Evolutionary conservation across 257 asterid genomes (phyloP).

Genomic region (Capsicum rhomboideum): DNA sequence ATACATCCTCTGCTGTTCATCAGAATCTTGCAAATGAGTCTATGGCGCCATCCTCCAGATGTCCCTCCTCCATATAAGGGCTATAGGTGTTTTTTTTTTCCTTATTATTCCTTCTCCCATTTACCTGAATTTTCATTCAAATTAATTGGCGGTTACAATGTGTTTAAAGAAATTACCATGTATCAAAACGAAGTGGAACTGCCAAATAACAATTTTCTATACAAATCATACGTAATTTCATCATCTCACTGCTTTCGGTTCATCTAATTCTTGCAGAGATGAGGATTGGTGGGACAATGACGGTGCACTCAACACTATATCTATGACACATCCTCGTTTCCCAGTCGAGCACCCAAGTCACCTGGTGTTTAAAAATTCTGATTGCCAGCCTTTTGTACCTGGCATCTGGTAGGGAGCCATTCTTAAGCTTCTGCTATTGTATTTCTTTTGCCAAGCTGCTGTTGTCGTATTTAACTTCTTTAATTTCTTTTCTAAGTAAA

Average conservation of each 20-base stretch:
- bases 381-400: conserved; percentile 77
- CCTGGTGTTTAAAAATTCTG: conserved; percentile 63
- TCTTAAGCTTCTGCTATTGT: not conserved
- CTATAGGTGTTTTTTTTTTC: conserved; percentile 49
- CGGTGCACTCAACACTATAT: conserved; percentile 94
- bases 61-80: conserved; percentile 81
- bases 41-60: conserved; percentile 73
- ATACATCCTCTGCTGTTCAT: conserved; percentile 75
- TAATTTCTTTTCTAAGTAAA: not conserved
- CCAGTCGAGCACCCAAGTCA: conserved; percentile 79
- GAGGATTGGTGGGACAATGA: conserved; percentile 99
- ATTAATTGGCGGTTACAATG: not conserved
- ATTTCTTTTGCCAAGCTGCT: not conserved
- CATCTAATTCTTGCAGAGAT: conserved; percentile 40
- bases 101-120: not conserved
- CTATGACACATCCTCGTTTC: conserved; percentile 96
- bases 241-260: not conserved
- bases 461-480: not conserved
- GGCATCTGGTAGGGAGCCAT: conserved; percentile 73
- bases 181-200: not conserved
- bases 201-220: not conserved
- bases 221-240: not conserved
- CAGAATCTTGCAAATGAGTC: conserved; percentile 88
- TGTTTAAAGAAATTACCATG: not conserved
- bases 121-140: not conserved